Base-by-base conservation (phyloP, 306 rosid genomes). In the Dicorynia guianensis region DNA sequence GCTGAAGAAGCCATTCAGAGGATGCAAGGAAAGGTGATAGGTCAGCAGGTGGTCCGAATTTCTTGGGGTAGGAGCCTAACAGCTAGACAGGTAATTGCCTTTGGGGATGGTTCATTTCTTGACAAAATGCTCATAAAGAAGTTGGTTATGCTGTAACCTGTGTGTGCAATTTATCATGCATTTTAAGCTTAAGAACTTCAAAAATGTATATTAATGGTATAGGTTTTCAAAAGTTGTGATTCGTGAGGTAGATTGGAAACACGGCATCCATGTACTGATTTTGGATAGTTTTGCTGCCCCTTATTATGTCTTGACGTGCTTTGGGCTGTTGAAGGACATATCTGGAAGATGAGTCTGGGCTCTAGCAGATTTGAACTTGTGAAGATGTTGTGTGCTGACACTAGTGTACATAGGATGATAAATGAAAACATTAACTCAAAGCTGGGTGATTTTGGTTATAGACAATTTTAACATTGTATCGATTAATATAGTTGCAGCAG, bases 1-100 rank as follows among this genome's bases (percentile, higher is more conserved):
- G 97, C 97, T 62, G 98, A 93, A 80, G 97, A 87, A 76, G 92
- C 98, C 63, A 87, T 91, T 64, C 97, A 86, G 89, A 86, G 87
- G 82, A 89, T 93, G 98, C 97, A 89, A 63, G 98, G 93, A 86
- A 91, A 82, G 84, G 72, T 86, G 80, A 85, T 93, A 38, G 97
- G 98, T 62, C 96, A 91, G 54, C 97, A 91, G 86, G 84, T 85
- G 65, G 85, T 89, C 60, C 97, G 90, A 63, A 64, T 91, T 78
- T 86, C 98, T 55, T 93, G 97, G 98, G 97, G 88, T 47, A 87
- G 92, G 82, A 86, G 86, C 76, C 88, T 76, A 19, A 78, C 93
- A 38, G 82, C 87, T 40, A 93, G 91, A 86, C 98, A 93, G 98
- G 98, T 93, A 76, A 71, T 71, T 85, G 40, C 69, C 64, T 36